Percentiles rank a stretch among this genome's conserved stretches.
Evolutionary conservation across 2,329 filamentous ascomycete genomes (phyloP).

Genomic region (Phoma herbarum): DNA sequence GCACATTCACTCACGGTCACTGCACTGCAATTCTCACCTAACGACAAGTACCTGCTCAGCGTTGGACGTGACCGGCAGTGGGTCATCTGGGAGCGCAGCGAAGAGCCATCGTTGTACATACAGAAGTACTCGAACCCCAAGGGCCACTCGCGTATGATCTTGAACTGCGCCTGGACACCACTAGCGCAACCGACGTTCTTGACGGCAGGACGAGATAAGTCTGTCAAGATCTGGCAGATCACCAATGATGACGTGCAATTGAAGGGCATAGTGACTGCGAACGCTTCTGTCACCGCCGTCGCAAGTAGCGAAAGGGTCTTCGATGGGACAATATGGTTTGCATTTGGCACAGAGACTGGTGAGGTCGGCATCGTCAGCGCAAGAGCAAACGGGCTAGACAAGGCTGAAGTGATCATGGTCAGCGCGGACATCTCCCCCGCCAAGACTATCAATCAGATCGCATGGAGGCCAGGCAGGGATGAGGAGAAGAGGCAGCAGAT

Average conservation of each 20-base stretch:
- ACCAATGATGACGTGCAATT: constrained; percentile 30
- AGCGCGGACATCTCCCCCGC: constrained; percentile 29
- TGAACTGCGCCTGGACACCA: constrained; percentile 82
- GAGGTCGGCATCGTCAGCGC: constrained; percentile 31
- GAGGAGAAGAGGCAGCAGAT: constrained; percentile 38
- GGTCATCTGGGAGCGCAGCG: constrained; percentile 75
- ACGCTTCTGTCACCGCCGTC: constrained; percentile 44
- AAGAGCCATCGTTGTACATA: constrained; percentile 58
- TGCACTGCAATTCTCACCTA: constrained; percentile 77
- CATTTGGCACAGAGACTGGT: constrained; percentile 47
- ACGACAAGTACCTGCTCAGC: constrained; percentile 80
- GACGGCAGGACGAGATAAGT: constrained; percentile 90
- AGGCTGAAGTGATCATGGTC: constrained; percentile 27
- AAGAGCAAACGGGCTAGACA: constrained; percentile 22
- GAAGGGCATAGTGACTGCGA: constrained; percentile 35
- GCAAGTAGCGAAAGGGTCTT: constrained; percentile 23
- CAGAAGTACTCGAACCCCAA: constrained; percentile 75
- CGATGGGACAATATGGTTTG: constrained; percentile 29
- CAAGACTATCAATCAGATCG: constrained; percentile 45
- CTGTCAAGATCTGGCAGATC: constrained; percentile 69
- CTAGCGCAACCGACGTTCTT: constrained; percentile 68
- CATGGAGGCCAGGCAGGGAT: constrained; percentile 39
- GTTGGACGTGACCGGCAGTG: constrained; percentile 93
- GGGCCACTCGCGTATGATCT: constrained; percentile 90
- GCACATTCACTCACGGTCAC: constrained; percentile 89